A percentile compares a stretch with the other conserved stretches of the same genome.
Conservation (phyloP, 2,329 filamentous ascomycete species). For the Beauveria scarabaeidicola region DNA sequence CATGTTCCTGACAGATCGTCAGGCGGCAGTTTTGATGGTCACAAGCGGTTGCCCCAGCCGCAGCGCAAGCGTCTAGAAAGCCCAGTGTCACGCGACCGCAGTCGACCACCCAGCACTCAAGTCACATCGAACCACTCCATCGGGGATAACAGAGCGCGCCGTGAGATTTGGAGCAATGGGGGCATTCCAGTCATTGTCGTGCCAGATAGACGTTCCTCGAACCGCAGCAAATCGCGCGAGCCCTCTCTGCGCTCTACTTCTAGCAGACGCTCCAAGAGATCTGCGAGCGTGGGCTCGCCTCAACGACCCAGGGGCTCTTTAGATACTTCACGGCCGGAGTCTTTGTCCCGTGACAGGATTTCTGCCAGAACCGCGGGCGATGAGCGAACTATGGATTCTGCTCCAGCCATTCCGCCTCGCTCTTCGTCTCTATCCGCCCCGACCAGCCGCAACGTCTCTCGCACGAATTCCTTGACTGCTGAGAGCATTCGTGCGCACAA, state of each 20-base stretch:
- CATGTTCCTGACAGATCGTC: slow-evolving; percentile 1
- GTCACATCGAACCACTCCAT: slow-evolving; percentile 24
- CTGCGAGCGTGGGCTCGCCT: slow-evolving; percentile 43
- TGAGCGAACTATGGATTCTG: slow-evolving; percentile 51
- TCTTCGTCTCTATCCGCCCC: slow-evolving; percentile 55
- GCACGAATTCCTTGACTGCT: slow-evolving; percentile 46
- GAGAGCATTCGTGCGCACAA: slow-evolving; percentile 52
- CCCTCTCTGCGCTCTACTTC: slow-evolving; percentile 54
- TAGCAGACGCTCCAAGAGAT: slow-evolving; percentile 46
- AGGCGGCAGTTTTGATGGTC: not conserved
- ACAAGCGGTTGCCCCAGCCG: slow-evolving; percentile 7
- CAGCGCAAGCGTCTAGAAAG: not conserved
- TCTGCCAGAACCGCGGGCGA: slow-evolving; percentile 17
- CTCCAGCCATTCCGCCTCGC: slow-evolving; percentile 47
- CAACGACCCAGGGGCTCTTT: slow-evolving; percentile 19
- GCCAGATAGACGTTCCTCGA: slow-evolving; percentile 48
- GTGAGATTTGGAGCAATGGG: slow-evolving; percentile 50
- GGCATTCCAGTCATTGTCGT: slow-evolving; percentile 56
- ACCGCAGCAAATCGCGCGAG: slow-evolving; percentile 41
- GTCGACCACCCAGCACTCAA: slow-evolving; percentile 34
- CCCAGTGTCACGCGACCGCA: not conserved
- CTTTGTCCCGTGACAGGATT: not conserved
- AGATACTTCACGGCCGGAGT: not conserved
- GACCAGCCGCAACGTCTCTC: slow-evolving; percentile 49
- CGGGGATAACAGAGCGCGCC: slow-evolving; percentile 40